Percentiles rank a stretch among this genome's conserved stretches.
Evolutionary conservation across 345 rosid species (phyloP).

Genomic region (Cardamine occulta): DNA sequence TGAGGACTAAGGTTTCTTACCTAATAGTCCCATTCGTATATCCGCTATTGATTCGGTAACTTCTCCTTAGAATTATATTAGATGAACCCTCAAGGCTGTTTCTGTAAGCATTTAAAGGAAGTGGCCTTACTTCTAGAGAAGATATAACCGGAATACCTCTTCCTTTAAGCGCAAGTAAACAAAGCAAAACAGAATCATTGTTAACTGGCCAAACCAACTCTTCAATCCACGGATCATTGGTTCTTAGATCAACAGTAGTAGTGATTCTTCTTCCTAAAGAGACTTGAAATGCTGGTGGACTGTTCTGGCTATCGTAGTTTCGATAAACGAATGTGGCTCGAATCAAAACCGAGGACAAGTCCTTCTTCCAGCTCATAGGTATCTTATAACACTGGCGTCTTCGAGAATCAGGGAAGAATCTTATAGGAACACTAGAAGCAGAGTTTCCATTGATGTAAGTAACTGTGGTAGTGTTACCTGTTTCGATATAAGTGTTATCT

Average conservation of each 20-base stretch:
- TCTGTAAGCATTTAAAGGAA: constrained; percentile 73
- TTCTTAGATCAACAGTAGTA: constrained; percentile 60
- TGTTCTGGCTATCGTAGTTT: constrained; percentile 68
- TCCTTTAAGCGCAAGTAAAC: constrained; percentile 54
- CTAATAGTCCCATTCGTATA: constrained; percentile 61
- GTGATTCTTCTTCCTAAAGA: constrained; percentile 71
- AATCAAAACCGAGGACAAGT: constrained; percentile 63
- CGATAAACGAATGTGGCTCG: constrained; percentile 73
- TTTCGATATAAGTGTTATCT: constrained; percentile 56
- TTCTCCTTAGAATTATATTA: constrained; percentile 56
- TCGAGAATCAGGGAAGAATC: constrained; percentile 64
- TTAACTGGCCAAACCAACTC: constrained; percentile 68
- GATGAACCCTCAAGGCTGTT: constrained; percentile 50
- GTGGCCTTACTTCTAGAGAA: constrained; percentile 75
- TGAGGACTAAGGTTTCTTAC: constrained; percentile 41
- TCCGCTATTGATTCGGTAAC: constrained; percentile 72
- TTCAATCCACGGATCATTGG: constrained; percentile 78
- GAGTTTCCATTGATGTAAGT: constrained; percentile 48
- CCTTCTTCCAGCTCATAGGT: constrained; percentile 51
- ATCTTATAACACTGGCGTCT: constrained; percentile 62
- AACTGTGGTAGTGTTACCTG: constrained; percentile 60
- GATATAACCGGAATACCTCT: constrained; percentile 79
- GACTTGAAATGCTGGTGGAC: constrained; percentile 73
- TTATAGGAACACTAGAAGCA: constrained; percentile 47
- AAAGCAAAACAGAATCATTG: constrained; percentile 58